phyloP scores from a whole-genome alignment of 371 early-diverging fungal genomes.

The Ecytonucleospora hepatopenaei region DNA sequence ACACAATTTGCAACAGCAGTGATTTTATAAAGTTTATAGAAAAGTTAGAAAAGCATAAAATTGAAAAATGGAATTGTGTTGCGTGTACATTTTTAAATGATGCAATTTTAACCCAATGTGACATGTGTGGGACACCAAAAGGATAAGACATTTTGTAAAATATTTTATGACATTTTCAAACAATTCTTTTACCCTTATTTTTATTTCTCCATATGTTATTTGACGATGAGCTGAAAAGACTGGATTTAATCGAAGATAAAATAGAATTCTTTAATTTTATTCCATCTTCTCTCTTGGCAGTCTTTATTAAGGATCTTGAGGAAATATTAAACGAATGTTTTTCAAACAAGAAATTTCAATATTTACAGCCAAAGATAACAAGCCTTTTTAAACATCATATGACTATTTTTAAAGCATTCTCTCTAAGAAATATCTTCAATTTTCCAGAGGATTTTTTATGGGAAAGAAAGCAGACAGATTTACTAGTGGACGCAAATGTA shows the following conservation, averaged over 20 bases:
- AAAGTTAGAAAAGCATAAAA: conserved; percentile 38
- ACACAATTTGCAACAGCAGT: not conserved
- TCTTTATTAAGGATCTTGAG: conserved; percentile 35
- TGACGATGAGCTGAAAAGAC: too few relatives aligned
- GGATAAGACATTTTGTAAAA: not conserved
- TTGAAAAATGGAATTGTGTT: conserved; percentile 63
- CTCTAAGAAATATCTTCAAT: conserved; percentile 48
- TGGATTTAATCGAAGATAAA: conserved; percentile 54
- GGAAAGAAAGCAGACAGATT: conserved; percentile 46
- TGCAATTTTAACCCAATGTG: conserved; percentile 63
- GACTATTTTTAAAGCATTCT: conserved; percentile 53
- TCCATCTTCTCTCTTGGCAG: conserved; percentile 42
- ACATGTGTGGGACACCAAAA: conserved; percentile 79
- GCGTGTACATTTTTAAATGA: conserved; percentile 79
- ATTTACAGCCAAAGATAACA: conserved; percentile 13
- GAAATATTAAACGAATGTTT: not conserved
- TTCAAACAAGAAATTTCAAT: not conserved
- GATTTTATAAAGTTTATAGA: conserved; percentile 29
- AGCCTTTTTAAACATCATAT: conserved; percentile 42
- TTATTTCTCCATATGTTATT: too few relatives aligned
- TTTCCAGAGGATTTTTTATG: conserved; percentile 49
- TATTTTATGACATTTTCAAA: not conserved
- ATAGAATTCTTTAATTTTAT: conserved; percentile 54
- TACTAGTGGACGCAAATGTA: conserved; percentile 7
- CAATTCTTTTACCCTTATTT: too few relatives aligned